Percentiles rank a stretch among this genome's conserved stretches.
These are phyloP conservation scores for Oryza rufipogon DNA, from an alignment of 176 grass and related monocot genomes.

Conservation along the genomic window DNA sequence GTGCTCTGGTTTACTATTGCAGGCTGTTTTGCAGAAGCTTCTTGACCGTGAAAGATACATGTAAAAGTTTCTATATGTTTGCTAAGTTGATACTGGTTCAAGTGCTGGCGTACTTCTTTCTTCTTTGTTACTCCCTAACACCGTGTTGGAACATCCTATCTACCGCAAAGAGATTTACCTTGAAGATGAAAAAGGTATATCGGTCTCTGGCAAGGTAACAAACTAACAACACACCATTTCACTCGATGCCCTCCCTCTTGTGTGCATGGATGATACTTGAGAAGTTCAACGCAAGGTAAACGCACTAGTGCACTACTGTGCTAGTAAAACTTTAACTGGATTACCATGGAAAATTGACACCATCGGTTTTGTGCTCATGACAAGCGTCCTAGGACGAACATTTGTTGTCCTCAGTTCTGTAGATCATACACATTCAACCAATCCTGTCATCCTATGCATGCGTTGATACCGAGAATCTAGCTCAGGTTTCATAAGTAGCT, in stretches of 20 bases:
- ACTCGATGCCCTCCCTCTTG: neutral
- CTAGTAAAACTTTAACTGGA: neutral
- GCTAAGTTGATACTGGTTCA: neutral
- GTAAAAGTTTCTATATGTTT: slow-evolving; percentile 35
- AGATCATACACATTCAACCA: neutral
- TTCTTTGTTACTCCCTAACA: neutral
- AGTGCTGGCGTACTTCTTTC: neutral
- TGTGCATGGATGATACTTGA: neutral
- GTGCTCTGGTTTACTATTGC: slow-evolving; percentile 24
- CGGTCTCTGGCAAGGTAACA: neutral
- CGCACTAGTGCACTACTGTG: neutral
- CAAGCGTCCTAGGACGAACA: neutral
- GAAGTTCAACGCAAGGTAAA: neutral
- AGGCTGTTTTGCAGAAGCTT: slow-evolving; percentile 91
- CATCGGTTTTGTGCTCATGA: neutral
- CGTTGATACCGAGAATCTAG: neutral
- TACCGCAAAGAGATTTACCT: neutral
- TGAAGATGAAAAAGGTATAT: slow-evolving; percentile 6
- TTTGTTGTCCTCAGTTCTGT: neutral
- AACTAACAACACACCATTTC: neutral
- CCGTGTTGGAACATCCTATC: neutral
- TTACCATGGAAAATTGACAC: neutral
- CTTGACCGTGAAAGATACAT: slow-evolving; percentile 91
- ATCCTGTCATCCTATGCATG: neutral
- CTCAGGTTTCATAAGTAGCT: neutral